Percentiles rank a stretch among this genome's conserved stretches.
Evolutionary conservation across 2,329 filamentous ascomycete species (phyloP).

Genomic region (Talaromyces sp.): DNA sequence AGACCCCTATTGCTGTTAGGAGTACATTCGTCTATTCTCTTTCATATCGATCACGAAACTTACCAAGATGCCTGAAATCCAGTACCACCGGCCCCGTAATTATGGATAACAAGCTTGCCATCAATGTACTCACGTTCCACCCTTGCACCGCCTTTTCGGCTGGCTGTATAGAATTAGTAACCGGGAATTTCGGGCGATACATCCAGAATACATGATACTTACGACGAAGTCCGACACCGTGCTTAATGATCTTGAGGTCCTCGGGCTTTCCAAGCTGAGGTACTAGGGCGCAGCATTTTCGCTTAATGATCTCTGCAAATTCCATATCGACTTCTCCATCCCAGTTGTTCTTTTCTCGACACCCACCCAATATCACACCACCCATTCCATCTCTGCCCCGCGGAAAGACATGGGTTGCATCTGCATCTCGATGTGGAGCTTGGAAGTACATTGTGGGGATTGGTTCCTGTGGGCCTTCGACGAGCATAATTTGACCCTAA

Average conservation of each 20-base stretch:
- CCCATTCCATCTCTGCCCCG: conserved; percentile 16
- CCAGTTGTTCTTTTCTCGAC: conserved; percentile 16
- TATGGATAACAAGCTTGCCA: conserved; percentile 16
- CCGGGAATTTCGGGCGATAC: background rate
- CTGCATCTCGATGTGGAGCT: conserved; percentile 16
- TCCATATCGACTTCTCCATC: conserved; percentile 17
- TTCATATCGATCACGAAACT: conserved; percentile 4
- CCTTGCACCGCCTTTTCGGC: conserved; percentile 16
- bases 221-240: background rate
- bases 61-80: conserved; percentile 17
- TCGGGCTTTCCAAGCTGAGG: conserved; percentile 15
- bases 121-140: conserved; percentile 16
- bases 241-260: conserved; percentile 1
- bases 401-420: conserved; percentile 17
- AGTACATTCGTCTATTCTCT: background rate
- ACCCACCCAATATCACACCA: conserved; percentile 16
- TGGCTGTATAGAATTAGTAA: conserved; percentile 12
- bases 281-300: conserved; percentile 15
- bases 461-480: conserved; percentile 14
- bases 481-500: conserved; percentile 17
- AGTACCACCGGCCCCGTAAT: conserved; percentile 17
- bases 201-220: background rate
- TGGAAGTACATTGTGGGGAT: conserved; percentile 17
- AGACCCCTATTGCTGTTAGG: background rate
- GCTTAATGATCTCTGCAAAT: conserved; percentile 17